Base-by-base conservation (phyloP, 768 basidiomycete genomes). In the Lactifluus hygrophoroides region DNA sequence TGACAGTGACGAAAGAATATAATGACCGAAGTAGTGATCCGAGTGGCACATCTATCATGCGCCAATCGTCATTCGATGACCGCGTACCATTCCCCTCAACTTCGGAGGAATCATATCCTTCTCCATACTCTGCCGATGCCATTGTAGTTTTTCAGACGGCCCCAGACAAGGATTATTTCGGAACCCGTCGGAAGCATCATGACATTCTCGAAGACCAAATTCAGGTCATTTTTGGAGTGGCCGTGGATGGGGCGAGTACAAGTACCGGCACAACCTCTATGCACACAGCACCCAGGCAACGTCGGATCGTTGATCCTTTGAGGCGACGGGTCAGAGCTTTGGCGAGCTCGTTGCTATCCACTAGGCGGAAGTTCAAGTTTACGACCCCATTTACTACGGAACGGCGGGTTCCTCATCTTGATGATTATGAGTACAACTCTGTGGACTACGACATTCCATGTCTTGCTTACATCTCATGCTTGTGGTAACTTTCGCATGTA, bases 361-460 rank as follows among this genome's bases (percentile, higher is more conserved):
- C 43, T 9, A 40, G 34, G 23, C 3, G 53, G n/a, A n/a, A 32
- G 5, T 32, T 32, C 54, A 60, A 56, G 14, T 35, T 55, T 34
- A 21, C 43, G 1, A 14, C 49, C 8, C 10, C 14, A 0, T 40
- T 42, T 38, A 28, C 21, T 25, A 45, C 38, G 27, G 19, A 32
- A 32, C 58, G 48, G 17, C 27, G 11, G 9, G 3, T 21, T 11
- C 34, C 48, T 35, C 23, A 32, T 28, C 28, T 17, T 25, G 35
- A 34, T 3, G 38, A 38, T 27, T 34, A 45, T 27, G 43, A 51
- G 32, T 9, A 51, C 6, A 42, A 60, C 23, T 27, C 34, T 47
- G 44, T 34, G 3, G 48, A 60, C 13, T 46, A 51, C 23, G 59
- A 56, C 19, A 60, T 60, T 17, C 59, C 59, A 46, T 60, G 59